A percentile compares a stretch with the other conserved stretches of the same genome.
Conservation (phyloP, 176 grass and related monocot species). For the Avena eriantha region DNA sequence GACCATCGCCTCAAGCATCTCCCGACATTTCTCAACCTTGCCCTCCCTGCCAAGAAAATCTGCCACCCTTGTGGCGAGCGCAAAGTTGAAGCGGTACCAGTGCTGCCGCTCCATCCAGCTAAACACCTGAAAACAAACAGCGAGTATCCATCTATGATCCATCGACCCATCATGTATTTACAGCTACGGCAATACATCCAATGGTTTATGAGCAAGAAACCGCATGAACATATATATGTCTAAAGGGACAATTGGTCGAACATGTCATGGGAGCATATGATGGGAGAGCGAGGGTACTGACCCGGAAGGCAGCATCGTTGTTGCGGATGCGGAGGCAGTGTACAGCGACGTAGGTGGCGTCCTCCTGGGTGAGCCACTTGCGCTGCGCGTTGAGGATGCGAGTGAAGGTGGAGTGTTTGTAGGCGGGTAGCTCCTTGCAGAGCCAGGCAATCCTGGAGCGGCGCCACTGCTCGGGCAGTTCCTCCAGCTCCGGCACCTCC, state of each 20-base stretch:
- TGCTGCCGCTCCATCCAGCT: constrained; percentile 91
- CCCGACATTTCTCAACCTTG: constrained; percentile 79
- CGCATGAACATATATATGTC: no score
- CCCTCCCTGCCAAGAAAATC: constrained; percentile 90
- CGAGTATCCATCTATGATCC: constrained; percentile 34
- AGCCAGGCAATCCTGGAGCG: constrained; percentile 95
- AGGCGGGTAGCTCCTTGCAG: constrained; percentile 96
- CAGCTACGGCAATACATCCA: constrained; percentile 35
- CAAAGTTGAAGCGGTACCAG: constrained; percentile 93
- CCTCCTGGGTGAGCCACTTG: constrained; percentile 92
- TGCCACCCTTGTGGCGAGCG: constrained; percentile 73
- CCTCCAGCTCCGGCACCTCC: constrained; percentile 78
- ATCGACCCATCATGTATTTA: constrained; percentile 11
- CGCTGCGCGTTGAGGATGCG: constrained; percentile 97
- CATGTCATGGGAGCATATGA: neutral
- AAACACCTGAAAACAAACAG: constrained; percentile 74
- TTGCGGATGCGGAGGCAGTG: constrained; percentile 92
- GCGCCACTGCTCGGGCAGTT: constrained; percentile 94
- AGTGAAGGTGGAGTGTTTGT: constrained; percentile 89
- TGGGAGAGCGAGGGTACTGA: constrained; percentile 33
- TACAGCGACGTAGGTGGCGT: constrained; percentile 81
- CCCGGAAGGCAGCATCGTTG: constrained; percentile 88
- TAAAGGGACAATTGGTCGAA: constrained; percentile 40
- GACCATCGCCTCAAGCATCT: constrained; percentile 75
- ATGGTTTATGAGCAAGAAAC: constrained; percentile 29